These are phyloP conservation scores for Tetrastigma voinierianum DNA, from an alignment of 164 flowering plant species.

Conservation along the genomic window DNA sequence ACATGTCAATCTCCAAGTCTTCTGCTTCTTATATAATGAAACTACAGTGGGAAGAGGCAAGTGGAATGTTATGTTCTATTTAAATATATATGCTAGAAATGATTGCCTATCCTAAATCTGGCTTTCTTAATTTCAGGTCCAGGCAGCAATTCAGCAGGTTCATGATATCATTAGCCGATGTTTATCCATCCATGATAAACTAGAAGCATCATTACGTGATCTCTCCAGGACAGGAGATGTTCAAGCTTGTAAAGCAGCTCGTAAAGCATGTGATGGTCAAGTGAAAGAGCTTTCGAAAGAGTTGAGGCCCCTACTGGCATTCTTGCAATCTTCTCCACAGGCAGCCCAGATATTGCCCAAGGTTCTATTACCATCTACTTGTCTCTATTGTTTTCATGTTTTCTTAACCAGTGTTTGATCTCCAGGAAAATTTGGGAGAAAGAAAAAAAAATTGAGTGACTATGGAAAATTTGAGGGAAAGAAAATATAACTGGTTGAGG, in stretches of 20 bases:
- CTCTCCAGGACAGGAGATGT: constrained; percentile 90
- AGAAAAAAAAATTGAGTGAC: neutral
- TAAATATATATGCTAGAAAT: neutral
- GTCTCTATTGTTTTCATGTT: neutral
- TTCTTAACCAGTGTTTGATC: neutral
- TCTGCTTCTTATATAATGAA: constrained; percentile 89
- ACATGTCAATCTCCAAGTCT: constrained; percentile 86
- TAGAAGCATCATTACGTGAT: constrained; percentile 83
- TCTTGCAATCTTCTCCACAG: constrained; percentile 76
- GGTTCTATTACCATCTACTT: constrained; percentile 37
- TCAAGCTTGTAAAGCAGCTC: constrained; percentile 87
- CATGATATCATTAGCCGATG: constrained; percentile 50
- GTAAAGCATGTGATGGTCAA: constrained; percentile 65
- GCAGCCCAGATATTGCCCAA: constrained; percentile 68
- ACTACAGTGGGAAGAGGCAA: constrained; percentile 91
- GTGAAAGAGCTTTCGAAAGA: constrained; percentile 83
- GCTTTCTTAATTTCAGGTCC: constrained; percentile 49
- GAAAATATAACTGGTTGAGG: too few species aligned
- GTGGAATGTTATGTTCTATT: neutral
- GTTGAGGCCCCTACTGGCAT: constrained; percentile 59
- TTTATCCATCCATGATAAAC: constrained; percentile 67
- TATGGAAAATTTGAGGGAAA: too few species aligned
- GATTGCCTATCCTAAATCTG: neutral
- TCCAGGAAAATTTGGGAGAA: neutral
- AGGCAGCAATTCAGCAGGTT: constrained; percentile 64